Evolutionary conservation across 148 eudicot genomes (phyloP), one percentile per base, ranked within the genome.

Genomic region (Chenopodium berlandieri): DNA sequence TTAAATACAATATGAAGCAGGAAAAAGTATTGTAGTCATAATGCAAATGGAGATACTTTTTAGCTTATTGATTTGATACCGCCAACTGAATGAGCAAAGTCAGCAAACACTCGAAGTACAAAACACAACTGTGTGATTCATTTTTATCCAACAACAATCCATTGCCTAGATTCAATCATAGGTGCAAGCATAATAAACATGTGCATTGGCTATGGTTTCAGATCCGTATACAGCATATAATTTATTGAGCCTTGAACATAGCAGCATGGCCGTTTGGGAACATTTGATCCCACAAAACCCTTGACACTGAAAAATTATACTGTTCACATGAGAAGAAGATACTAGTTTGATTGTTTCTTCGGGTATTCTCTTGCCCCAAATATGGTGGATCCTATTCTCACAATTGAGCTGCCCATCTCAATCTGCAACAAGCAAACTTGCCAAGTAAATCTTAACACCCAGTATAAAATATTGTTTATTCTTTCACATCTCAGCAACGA

Each of bases 351-450:
- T 76, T 71, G 56, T 70, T 82, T 89, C 86, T 89, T 88, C 9
- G 90, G 92, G 71, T 93, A 93, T 75, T 93, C 97, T 92, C 98
- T 93, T 4, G 95, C 93, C 68, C 98, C 98, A 80, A 94, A 94
- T 81, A 94, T 94, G 86, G 98, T 93, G 66, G 97, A 93, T 83
- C 98, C 97, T 70, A 94, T 82, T 84, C 98, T 91, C 30, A 93
- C 92, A 83, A 90, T 90, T 52, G 98, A 90, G 79, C 98, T 95
- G 82, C 97, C 98, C 94, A 93, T 92, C 84, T 95, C 97, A 87
- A 95, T 90, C 98, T 95, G 90, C 90, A 91, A 74, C 69, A 30
- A 23, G 54, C 68, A 82, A 65, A 67, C 25, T n/a, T 47, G 32
- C 63, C 30, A 2, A 67, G 12, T n/a, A 11, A 25, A 56, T 14